Percentiles rank a stretch among this genome's conserved stretches.
Conservation (phyloP, 768 basidiomycete genomes). For the Pleurotus platypus region DNA sequence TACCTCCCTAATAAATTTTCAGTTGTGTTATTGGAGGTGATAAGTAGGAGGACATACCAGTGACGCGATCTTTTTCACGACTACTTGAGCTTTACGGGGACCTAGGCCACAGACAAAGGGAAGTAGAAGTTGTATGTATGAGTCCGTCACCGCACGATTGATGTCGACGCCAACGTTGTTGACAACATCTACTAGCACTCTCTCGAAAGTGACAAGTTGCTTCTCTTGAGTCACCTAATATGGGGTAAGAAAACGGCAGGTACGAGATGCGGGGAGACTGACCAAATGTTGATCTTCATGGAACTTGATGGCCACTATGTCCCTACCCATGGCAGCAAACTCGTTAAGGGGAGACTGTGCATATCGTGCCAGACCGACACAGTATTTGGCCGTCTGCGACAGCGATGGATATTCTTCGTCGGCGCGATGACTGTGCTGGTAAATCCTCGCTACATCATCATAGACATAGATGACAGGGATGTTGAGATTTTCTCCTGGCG, state of each 20-base stretch:
- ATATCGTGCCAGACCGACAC: slow-evolving; percentile 90
- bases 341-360: slow-evolving; percentile 93
- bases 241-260: slow-evolving; percentile 10
- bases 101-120: slow-evolving; percentile 93
- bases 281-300: slow-evolving; percentile 87
- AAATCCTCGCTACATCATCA: slow-evolving; percentile 92
- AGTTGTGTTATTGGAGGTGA: slow-evolving; percentile 7
- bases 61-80: slow-evolving; percentile 77
- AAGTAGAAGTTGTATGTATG: slow-evolving; percentile 85
- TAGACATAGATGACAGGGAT: slow-evolving; percentile 80
- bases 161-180: slow-evolving; percentile 96
- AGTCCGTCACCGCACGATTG: slow-evolving; percentile 85
- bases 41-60: slow-evolving; percentile 45
- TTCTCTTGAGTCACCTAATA: slow-evolving; percentile 85
- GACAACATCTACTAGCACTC: slow-evolving; percentile 83
- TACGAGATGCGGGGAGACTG: slow-evolving; percentile 17
- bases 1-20: slow-evolving; percentile 63
- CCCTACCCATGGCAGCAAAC: slow-evolving; percentile 83
- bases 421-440: slow-evolving; percentile 86
- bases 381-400: slow-evolving; percentile 81
- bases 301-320: slow-evolving; percentile 80
- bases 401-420: slow-evolving; percentile 79
- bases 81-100: slow-evolving; percentile 84
- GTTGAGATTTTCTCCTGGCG: slow-evolving; percentile 44
- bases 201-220: slow-evolving; percentile 75